Conservation (phyloP, 2,329 filamentous ascomycete genomes). For the Albifimbria verrucaria region DNA sequence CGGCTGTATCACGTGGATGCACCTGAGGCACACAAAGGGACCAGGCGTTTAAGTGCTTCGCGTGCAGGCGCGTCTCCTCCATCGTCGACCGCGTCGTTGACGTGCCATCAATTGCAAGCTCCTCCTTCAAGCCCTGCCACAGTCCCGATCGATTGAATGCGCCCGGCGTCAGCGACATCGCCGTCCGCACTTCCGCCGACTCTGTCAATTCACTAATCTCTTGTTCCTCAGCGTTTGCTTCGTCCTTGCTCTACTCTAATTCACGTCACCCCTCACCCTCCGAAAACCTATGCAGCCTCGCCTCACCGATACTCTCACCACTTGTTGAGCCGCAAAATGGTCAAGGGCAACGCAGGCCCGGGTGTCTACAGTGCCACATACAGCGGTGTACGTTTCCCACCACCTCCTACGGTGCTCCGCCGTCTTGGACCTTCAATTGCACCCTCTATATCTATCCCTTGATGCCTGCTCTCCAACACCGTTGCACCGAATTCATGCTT, state of each 20-base stretch:
- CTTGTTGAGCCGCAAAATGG: conserved; percentile 35
- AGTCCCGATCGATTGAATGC: not conserved
- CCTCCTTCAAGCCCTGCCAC: conserved; percentile 9
- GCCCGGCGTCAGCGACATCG: too few relatives aligned
- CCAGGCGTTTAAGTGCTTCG: conserved; percentile 32
- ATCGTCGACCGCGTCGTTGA: conserved; percentile 30
- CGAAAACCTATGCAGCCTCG: conserved; percentile 13
- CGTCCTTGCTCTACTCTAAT: too few relatives aligned
- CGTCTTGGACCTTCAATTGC: too few relatives aligned
- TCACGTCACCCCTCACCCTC: not conserved
- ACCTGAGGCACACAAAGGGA: conserved; percentile 31
- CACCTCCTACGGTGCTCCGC: too few relatives aligned
- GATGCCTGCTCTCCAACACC: too few relatives aligned
- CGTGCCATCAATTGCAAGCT: conserved; percentile 28
- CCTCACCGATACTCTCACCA: conserved; percentile 9
- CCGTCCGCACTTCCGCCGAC: too few relatives aligned
- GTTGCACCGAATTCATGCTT: too few relatives aligned
- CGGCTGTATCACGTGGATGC: conserved; percentile 31
- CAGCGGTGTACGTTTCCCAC: conserved; percentile 56
- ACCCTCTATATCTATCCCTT: too few relatives aligned
- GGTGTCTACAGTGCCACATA: conserved; percentile 68
- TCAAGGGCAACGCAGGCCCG: conserved; percentile 38
- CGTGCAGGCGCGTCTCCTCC: conserved; percentile 34
- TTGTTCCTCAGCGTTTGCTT: too few relatives aligned
- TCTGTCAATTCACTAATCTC: too few relatives aligned